phyloP scores from a whole-genome alignment of 177 flowering plant genomes.

The Vitis hybrid region DNA sequence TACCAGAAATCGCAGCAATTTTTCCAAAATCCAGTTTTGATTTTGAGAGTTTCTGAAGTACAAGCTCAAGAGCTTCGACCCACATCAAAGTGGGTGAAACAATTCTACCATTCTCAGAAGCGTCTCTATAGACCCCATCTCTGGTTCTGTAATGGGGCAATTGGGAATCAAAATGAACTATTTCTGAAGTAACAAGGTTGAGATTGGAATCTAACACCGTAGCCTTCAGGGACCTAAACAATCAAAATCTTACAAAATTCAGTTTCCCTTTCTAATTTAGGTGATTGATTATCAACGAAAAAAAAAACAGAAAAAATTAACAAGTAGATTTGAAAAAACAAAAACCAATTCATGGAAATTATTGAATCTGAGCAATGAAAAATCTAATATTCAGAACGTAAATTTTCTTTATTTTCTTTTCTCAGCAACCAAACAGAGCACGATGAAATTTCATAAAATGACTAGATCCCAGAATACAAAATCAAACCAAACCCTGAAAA shows the following conservation, averaged over 20 bases:
- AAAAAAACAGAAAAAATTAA: no score
- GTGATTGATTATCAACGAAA: background rate
- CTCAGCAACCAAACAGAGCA: no score
- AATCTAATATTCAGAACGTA: no score
- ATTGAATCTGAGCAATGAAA: no score
- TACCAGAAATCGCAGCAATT: conserved; percentile 81
- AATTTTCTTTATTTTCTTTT: no score
- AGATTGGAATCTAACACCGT: conserved; percentile 83
- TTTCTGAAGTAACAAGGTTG: conserved; percentile 60
- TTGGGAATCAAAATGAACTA: conserved; percentile 80
- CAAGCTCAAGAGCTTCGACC: conserved; percentile 87
- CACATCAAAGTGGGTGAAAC: conserved; percentile 96
- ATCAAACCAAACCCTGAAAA: no score
- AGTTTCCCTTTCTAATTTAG: background rate
- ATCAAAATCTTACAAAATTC: background rate
- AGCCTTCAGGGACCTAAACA: conserved; percentile 83
- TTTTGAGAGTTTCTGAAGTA: conserved; percentile 56
- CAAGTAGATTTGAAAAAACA: no score
- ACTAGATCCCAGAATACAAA: no score
- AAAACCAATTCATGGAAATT: no score
- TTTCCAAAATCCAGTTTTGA: conserved; percentile 64
- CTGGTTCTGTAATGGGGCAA: conserved; percentile 88
- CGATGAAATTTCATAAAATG: no score
- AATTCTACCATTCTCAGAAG: conserved; percentile 65
- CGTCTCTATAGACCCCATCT: conserved; percentile 86